Base-by-base conservation (phyloP, 1,139 yeast genomes). In the Geotrichum australiense region DNA sequence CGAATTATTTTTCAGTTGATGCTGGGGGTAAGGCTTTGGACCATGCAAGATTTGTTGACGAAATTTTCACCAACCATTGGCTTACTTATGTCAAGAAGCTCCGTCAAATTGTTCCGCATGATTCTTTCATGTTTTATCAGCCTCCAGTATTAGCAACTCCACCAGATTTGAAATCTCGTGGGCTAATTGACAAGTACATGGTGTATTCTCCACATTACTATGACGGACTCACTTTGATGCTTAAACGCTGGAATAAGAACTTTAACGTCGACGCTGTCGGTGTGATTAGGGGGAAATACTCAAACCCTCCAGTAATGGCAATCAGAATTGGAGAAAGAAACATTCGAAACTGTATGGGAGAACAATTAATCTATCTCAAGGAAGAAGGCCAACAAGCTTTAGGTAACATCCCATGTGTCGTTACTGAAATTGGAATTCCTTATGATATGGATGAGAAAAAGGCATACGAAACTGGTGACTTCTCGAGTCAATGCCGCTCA, bases 361-460 rank as follows among this genome's bases (percentile, higher is more conserved):
- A 67, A 33, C 97, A 89, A 59, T 69, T 89, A 45, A 52, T 59
- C 16, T 80, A 74, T 47, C 72, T 89, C 64, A 73, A 71, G 47
- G 58, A 61, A 21, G 96, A 89, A 57, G 78, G 86, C 11, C 42
- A 49, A 6, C 52, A 51, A 19, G 50, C 55, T 3, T 49, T 66
- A 5, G 68, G 68, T 22, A 45, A 53, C 11, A 53, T 63, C 8
- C 68, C 70, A 0, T 73, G 82, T 5, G 64, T 89, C 31, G 77
- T 91, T 70, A 78, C 94, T 1, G 98, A 89, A 61, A 87, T 91
- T n/a, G 98, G 98, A 2, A 84, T 89, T 80, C 97, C 98, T 2
- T 86, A 80, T 60, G 96, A 91, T 60, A 83, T 89, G 94, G 91
- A 89, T 58, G 71, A 74, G 46, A 83, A 82, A 53, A 66, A 64